Percentiles rank a stretch among this genome's conserved stretches.
Evolutionary conservation across 2,329 filamentous ascomycete species (phyloP).

Genomic region (Diplodia corticola): DNA sequence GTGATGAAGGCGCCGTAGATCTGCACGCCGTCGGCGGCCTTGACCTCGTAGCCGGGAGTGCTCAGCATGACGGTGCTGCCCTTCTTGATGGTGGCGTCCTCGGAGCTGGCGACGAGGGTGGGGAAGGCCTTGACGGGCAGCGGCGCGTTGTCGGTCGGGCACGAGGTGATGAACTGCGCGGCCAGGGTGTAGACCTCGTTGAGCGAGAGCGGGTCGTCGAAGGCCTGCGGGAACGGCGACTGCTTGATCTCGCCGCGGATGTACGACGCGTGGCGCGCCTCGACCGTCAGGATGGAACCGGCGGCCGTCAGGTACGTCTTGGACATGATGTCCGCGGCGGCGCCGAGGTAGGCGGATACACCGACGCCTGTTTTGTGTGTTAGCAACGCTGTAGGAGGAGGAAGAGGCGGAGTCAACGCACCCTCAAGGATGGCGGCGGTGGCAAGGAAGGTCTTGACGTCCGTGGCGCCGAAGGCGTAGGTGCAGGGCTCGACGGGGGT

Average conservation of each 20-base stretch:
- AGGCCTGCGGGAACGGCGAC: slow-evolving; percentile 59
- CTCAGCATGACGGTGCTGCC: slow-evolving; percentile 27
- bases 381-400: neutral
- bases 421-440: slow-evolving; percentile 56
- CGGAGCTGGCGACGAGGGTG: slow-evolving; percentile 35
- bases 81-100: slow-evolving; percentile 22
- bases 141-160: slow-evolving; percentile 55
- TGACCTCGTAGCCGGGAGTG: slow-evolving; percentile 31
- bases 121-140: slow-evolving; percentile 65
- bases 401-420: neutral
- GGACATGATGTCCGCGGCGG: slow-evolving; percentile 59
- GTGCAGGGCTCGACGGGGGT: slow-evolving; percentile 55
- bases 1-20: slow-evolving; percentile 43
- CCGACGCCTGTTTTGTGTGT: slow-evolving; percentile 47
- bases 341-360: slow-evolving; percentile 62
- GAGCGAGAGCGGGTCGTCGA: slow-evolving; percentile 60
- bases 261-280: slow-evolving; percentile 65
- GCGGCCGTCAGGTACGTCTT: slow-evolving; percentile 62
- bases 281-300: slow-evolving; percentile 64
- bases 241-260: slow-evolving; percentile 50
- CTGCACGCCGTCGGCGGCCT: slow-evolving; percentile 10
- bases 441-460: slow-evolving; percentile 53
- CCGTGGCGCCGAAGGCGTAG: slow-evolving; percentile 57
- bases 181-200: slow-evolving; percentile 67
- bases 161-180: slow-evolving; percentile 60